Evolutionary conservation across 2,329 filamentous ascomycete genomes (phyloP), one percentile per base, ranked within the genome.

Genomic region (Cladosporium sp.): DNA sequence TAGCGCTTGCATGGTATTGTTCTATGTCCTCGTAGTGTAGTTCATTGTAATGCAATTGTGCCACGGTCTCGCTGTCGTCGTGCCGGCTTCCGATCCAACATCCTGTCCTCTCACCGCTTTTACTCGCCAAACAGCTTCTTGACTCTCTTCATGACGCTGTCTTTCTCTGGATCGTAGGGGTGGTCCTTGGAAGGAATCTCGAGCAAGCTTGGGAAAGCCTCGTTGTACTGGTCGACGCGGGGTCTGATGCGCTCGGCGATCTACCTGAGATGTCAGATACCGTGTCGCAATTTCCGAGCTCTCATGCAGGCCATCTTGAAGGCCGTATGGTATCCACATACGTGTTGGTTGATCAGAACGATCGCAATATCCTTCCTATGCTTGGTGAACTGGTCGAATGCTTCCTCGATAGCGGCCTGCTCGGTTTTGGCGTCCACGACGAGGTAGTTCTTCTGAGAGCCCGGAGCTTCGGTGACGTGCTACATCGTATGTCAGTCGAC

Each of bases 181-280:
- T 99, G 94, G 74, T 99, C 94, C 82, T 99, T 99, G 78, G 91
- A 96, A 22, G 94, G 94, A 61, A 99, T 97, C 76, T 99, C 94
- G 59, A 99, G 85, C 57, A 99, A 84, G 20, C 92, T 88, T n/a
- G 94, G 94, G 77, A 99, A 99, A 4, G 94, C 92, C 51, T 93
- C 90, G 19, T 91, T 93, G 77, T 96, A 97, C 38, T 85, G 86
- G 75, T 99, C 94, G 66, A 99, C 88, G 62, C 88, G 86, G 73
- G 93, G 84, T 74, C 94, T 86, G 83, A 99, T 99, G 73, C 86
- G 86, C 73, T 99, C 94, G 54, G 94, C 94, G 70, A 99, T 84
- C 93, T 97, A 68, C 9, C 11, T 37, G 15, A 17, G 14, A 15
- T 43, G 39, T 55, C 9, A 55, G 39, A 17, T 19, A 40, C 12